Conservation (phyloP, 345 rosid species). For the Physaria fendleri region DNA sequence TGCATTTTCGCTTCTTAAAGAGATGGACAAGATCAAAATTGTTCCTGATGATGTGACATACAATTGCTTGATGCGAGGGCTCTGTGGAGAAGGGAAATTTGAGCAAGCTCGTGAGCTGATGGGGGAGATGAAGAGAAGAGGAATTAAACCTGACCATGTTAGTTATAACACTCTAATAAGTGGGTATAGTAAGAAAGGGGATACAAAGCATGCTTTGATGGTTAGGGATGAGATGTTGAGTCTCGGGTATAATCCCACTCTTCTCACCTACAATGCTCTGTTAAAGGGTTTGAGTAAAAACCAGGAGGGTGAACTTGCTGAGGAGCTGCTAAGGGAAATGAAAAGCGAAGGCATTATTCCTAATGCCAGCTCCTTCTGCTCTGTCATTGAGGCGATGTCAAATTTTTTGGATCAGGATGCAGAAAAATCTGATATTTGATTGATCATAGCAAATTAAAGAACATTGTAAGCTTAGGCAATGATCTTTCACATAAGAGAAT, state of each 20-base stretch:
- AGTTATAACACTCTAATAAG: slow-evolving; percentile 87
- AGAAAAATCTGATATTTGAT: slow-evolving; percentile 3
- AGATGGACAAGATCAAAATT: slow-evolving; percentile 66
- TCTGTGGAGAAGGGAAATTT: slow-evolving; percentile 68
- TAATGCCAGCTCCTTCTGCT: slow-evolving; percentile 62
- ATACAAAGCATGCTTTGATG: slow-evolving; percentile 64
- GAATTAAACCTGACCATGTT: slow-evolving; percentile 72
- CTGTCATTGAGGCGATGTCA: slow-evolving; percentile 62
- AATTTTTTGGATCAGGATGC: background rate
- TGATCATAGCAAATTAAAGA: background rate
- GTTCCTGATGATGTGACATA: slow-evolving; percentile 84
- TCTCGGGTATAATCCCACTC: slow-evolving; percentile 79
- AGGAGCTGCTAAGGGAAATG: slow-evolving; percentile 76
- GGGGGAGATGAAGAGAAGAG: slow-evolving; percentile 73
- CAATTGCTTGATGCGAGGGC: slow-evolving; percentile 84
- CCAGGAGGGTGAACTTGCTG: slow-evolving; percentile 64
- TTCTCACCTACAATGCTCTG: slow-evolving; percentile 78
- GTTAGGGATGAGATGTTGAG: slow-evolving; percentile 84
- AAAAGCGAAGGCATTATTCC: slow-evolving; percentile 74
- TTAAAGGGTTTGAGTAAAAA: slow-evolving; percentile 71
- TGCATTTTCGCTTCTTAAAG: slow-evolving; percentile 55
- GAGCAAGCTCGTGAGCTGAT: slow-evolving; percentile 84
- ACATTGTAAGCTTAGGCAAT: background rate
- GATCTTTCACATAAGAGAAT: background rate
- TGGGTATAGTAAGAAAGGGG: slow-evolving; percentile 80